Evolutionary conservation across 257 asterid species (phyloP).

Genomic region (Orobanche coerulescens): DNA sequence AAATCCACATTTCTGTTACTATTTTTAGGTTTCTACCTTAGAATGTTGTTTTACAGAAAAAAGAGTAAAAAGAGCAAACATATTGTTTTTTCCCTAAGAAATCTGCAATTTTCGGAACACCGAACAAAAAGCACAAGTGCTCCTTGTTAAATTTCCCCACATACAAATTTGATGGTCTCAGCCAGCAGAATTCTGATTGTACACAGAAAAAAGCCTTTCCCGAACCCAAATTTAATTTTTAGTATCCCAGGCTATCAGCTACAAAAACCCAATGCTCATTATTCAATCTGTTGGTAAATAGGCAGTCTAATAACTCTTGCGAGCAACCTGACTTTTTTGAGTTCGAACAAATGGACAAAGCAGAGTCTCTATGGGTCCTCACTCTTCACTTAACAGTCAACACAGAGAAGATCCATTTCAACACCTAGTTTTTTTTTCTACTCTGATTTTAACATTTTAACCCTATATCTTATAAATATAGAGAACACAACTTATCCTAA

Average conservation of each 20-base stretch:
- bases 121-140: background rate
- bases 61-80: background rate
- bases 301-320: constrained; percentile 2
- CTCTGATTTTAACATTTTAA: background rate
- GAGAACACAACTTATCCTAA: background rate
- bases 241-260: too few species aligned
- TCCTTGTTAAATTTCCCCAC: background rate
- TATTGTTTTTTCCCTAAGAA: background rate
- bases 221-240: background rate
- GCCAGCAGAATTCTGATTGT: background rate
- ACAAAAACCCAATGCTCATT: background rate
- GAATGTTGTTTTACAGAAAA: background rate
- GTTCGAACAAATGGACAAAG: background rate
- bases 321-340: background rate
- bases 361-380: background rate
- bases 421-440: background rate
- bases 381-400: background rate
- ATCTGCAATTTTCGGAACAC: constrained; percentile 1
- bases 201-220: background rate
- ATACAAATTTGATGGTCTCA: background rate
- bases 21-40: background rate
- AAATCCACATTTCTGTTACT: background rate
- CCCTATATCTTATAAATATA: background rate
- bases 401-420: background rate
- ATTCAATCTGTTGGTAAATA: background rate